Base-by-base conservation (phyloP, 192 early-diverging fungal genomes). In the Backusella morwellensis region DNA sequence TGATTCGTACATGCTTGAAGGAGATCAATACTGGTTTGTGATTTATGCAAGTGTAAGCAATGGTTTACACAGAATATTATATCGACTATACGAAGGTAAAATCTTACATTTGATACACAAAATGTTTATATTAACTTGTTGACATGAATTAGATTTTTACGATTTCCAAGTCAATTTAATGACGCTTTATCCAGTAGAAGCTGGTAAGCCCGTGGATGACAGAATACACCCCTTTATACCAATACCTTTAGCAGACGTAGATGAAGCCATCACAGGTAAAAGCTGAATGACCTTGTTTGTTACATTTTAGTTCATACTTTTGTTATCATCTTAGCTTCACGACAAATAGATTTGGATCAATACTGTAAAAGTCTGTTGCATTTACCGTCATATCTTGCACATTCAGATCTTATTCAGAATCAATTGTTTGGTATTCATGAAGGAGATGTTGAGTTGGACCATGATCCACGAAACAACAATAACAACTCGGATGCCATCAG, bases 21-120 rank as follows among this genome's bases (percentile, higher is more conserved):
- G 88, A 41, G 91, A 90, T 77, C 87, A 88, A n/a, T 93, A 90
- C 78, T 87, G 92, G 87, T 94, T 92, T 83, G 81, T 91, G 36
- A 82, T 94, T n/a, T 83, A 84, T 72, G 87, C 87, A 19, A 80
- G 86, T 38, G 81, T 91, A 32, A 66, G 70, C 66, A 83, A 88
- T 66, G 90, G 90, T 29, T 80, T 84, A 8, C 86, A 86, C 56
- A 86, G 93, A 72, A 86, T 87, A 67, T 76, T 94, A 15, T 92
- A 88, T 75, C 88, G 93, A 47, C 81, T 91, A 9, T 94, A 94
- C 77, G 93, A 94, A 75, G 80, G 80, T 82, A 26, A 32, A 0
- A 0, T 50, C 47, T 50, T 50, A 69, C 3, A 38, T 32, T 32
- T 32, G 32, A 32, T 32, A 32, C 32, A 32, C 32, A 32, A 32